A percentile compares a stretch with the other conserved stretches of the same genome.
phyloP scores from a whole-genome alignment of 257 asterid species.

The Apocynum venetum region DNA sequence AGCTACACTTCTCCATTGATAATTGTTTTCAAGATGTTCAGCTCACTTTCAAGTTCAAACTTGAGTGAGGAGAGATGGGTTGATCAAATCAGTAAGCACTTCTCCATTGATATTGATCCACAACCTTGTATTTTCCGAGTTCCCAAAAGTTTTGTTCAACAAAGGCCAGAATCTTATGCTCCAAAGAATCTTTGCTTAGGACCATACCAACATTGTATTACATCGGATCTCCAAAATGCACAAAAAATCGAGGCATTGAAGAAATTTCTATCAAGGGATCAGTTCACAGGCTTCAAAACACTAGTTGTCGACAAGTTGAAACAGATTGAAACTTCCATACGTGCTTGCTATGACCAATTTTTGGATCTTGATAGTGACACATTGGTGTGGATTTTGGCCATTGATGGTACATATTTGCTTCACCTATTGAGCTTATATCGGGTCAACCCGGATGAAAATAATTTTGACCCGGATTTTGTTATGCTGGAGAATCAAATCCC shows the following conservation, averaged over 20 bases:
- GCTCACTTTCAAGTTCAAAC: background rate
- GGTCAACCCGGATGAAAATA: too few species aligned
- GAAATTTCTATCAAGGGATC: background rate
- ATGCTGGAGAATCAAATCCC: conserved; percentile 58
- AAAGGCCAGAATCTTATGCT: conserved; percentile 34
- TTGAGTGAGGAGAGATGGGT: conserved; percentile 6
- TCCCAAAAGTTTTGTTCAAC: conserved; percentile 16
- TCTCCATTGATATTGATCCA: background rate
- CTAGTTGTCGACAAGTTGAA: conserved; percentile 6
- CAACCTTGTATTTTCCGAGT: conserved; percentile 22
- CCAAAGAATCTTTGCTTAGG: conserved; percentile 39
- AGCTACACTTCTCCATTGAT: too few species aligned
- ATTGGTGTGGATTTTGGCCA: conserved; percentile 31
- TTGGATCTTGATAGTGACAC: conserved; percentile 32
- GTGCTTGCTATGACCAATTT: conserved; percentile 29
- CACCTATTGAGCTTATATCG: conserved; percentile 16
- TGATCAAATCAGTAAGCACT: background rate
- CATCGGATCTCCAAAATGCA: conserved; percentile 25
- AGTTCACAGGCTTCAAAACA: background rate
- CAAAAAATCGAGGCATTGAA: conserved; percentile 30
- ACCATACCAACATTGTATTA: conserved; percentile 37
- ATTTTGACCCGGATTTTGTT: conserved; percentile 21
- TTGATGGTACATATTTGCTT: conserved; percentile 34
- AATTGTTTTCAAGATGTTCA: background rate
- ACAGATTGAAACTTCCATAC: conserved; percentile 17